phyloP scores from a whole-genome alignment of 768 basidiomycete species.

The Pluteus cervinus region DNA sequence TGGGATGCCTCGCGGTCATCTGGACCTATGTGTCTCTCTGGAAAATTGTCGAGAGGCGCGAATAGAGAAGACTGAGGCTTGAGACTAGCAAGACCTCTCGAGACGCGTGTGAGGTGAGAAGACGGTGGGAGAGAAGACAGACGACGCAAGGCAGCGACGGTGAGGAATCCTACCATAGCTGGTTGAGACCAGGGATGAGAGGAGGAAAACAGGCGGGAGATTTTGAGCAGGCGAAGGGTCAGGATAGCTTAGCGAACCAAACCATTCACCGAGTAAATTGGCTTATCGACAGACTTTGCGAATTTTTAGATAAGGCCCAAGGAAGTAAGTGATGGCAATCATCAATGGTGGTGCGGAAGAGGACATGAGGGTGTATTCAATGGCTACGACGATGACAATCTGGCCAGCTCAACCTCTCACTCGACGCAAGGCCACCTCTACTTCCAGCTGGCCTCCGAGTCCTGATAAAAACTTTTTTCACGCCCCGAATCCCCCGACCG shows the following conservation, averaged over 20 bases:
- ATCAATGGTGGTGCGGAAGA: no score
- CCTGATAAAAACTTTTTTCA: constrained; percentile 41
- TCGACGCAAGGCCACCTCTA: no score
- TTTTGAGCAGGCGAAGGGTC: constrained; percentile 16
- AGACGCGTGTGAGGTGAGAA: constrained; percentile 14
- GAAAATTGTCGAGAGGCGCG: constrained; percentile 83
- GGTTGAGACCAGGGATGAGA: constrained; percentile 13
- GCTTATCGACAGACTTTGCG: constrained; percentile 20
- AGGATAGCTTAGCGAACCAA: constrained; percentile 31
- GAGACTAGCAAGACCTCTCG: constrained; percentile 51
- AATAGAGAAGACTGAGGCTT: constrained; percentile 63
- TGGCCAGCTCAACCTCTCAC: no score
- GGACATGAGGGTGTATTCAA: no score
- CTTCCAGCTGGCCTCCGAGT: constrained; percentile 10
- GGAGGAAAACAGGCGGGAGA: constrained; percentile 12
- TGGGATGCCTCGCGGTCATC: constrained; percentile 69
- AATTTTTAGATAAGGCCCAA: no score
- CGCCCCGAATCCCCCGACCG: no score
- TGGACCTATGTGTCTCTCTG: constrained; percentile 90
- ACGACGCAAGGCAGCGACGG: constrained; percentile 16
- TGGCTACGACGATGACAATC: no score
- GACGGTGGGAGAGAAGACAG: constrained; percentile 17
- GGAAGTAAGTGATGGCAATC: no score
- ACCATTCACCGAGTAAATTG: constrained; percentile 57
- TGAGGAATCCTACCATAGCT: constrained; percentile 28